Conservation (phyloP, 495 filamentous ascomycete genomes). For the Chaetomium tenue region DNA sequence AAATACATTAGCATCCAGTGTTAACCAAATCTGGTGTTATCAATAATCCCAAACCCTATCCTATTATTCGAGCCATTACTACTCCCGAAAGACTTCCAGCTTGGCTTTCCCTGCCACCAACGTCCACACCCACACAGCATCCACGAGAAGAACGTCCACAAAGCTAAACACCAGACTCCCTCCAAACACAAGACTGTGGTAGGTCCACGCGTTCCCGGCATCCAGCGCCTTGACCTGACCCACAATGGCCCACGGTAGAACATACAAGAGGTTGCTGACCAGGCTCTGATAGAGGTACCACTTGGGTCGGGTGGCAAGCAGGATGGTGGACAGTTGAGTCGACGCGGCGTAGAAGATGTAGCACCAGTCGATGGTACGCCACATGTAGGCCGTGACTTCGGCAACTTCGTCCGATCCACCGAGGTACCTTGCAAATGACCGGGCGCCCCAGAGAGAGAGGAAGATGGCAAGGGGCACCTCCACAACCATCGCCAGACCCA, state of each 20-base stretch:
- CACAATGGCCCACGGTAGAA: constrained; percentile 69
- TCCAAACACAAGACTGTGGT: constrained; percentile 66
- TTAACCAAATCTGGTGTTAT: not conserved
- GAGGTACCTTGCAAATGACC: constrained; percentile 60
- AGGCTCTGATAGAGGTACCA: constrained; percentile 70
- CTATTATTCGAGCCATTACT: not conserved
- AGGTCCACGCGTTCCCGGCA: constrained; percentile 62
- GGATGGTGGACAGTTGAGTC: constrained; percentile 62
- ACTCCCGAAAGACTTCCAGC: constrained; percentile 19
- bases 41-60: not conserved
- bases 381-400: constrained; percentile 64
- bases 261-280: constrained; percentile 62
- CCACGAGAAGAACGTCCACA: constrained; percentile 52
- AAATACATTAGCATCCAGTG: not conserved
- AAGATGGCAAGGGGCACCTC: constrained; percentile 65
- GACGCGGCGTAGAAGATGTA: constrained; percentile 70
- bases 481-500: constrained; percentile 51
- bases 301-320: constrained; percentile 62
- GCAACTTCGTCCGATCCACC: constrained; percentile 56
- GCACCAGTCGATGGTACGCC: constrained; percentile 69
- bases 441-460: constrained; percentile 57
- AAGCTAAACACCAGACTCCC: constrained; percentile 68
- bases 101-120: constrained; percentile 49
- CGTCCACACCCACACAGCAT: constrained; percentile 56
- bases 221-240: constrained; percentile 51